These are phyloP conservation scores for Colletotrichum ledebouriae DNA, from an alignment of 2,329 filamentous ascomycete species.

Conservation along the genomic window DNA sequence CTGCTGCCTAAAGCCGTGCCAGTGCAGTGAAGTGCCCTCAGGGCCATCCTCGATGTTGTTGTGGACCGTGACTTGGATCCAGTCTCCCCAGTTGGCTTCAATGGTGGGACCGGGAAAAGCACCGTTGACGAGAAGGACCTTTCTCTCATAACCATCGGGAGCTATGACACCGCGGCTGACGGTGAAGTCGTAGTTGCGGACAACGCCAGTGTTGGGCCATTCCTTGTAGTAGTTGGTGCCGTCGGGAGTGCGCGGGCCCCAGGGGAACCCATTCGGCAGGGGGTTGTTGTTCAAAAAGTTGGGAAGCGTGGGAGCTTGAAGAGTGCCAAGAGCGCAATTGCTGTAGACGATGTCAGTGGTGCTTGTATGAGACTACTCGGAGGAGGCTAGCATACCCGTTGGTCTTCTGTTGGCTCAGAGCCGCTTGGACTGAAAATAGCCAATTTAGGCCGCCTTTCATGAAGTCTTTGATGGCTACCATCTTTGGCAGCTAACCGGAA, in stretches of 20 bases:
- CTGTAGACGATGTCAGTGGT: constrained; percentile 46
- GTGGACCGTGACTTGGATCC: constrained; percentile 73
- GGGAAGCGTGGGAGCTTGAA: constrained; percentile 54
- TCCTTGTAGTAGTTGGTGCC: constrained; percentile 64
- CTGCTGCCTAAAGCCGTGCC: constrained; percentile 66
- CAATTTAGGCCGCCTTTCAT: constrained; percentile 38
- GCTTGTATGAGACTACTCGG: background rate
- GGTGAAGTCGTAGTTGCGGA: constrained; percentile 67
- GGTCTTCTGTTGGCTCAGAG: constrained; percentile 52
- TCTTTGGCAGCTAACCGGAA: constrained; percentile 41
- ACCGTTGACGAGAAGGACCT: constrained; percentile 73
- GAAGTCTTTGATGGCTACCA: constrained; percentile 45
- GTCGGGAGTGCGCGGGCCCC: constrained; percentile 60
- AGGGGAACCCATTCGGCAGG: constrained; percentile 63
- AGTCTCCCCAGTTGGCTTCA: constrained; percentile 74
- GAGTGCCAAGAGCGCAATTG: constrained; percentile 57
- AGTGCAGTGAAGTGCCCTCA: constrained; percentile 66
- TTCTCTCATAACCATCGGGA: constrained; percentile 68
- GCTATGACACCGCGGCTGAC: constrained; percentile 64
- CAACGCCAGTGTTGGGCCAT: constrained; percentile 66
- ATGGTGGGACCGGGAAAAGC: constrained; percentile 77
- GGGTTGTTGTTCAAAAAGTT: constrained; percentile 64
- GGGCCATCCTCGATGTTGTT: constrained; percentile 71
- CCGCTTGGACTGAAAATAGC: constrained; percentile 43
- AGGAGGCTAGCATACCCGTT: constrained; percentile 52